Evolutionary conservation across 768 basidiomycete species (phyloP).

Genomic region (Porphyrellus cyaneotinctus): DNA sequence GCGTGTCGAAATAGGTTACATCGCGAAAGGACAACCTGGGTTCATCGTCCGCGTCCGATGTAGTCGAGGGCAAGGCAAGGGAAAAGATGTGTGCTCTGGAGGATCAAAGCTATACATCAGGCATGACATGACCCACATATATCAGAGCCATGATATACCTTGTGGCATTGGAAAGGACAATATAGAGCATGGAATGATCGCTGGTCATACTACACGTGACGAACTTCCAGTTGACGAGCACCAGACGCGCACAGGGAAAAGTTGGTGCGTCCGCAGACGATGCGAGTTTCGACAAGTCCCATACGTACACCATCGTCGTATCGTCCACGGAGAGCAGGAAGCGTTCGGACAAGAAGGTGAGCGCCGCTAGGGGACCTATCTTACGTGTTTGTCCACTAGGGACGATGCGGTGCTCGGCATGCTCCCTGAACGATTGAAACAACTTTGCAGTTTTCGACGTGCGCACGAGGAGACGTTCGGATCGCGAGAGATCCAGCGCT

Average conservation of each 20-base stretch:
- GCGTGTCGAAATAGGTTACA: constrained; percentile 4
- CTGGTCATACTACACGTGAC: not conserved
- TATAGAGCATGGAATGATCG: constrained; percentile 11
- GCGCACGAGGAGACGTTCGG: constrained; percentile 5
- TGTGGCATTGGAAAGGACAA: constrained; percentile 4
- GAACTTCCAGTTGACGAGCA: constrained; percentile 7
- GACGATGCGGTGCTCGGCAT: not conserved
- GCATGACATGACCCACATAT: not conserved
- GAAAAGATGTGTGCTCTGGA: constrained; percentile 10
- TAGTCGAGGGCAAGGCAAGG: not conserved
- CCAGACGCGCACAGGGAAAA: constrained; percentile 2
- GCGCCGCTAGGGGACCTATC: not conserved
- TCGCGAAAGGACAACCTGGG: not conserved
- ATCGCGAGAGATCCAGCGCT: not conserved
- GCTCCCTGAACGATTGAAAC: not conserved
- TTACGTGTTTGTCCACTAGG: not conserved
- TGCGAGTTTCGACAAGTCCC: constrained; percentile 4
- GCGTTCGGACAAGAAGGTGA: constrained; percentile 10
- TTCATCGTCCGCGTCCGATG: not conserved
- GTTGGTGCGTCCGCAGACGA: not conserved
- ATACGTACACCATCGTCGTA: constrained; percentile 10
- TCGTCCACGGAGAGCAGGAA: constrained; percentile 9
- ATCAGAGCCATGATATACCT: constrained; percentile 4
- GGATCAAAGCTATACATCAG: not conserved
- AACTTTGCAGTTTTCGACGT: constrained; percentile 2